phyloP scores from a whole-genome alignment of 1,284 basidiomycete genomes.

The Moesziomyces sp. region DNA sequence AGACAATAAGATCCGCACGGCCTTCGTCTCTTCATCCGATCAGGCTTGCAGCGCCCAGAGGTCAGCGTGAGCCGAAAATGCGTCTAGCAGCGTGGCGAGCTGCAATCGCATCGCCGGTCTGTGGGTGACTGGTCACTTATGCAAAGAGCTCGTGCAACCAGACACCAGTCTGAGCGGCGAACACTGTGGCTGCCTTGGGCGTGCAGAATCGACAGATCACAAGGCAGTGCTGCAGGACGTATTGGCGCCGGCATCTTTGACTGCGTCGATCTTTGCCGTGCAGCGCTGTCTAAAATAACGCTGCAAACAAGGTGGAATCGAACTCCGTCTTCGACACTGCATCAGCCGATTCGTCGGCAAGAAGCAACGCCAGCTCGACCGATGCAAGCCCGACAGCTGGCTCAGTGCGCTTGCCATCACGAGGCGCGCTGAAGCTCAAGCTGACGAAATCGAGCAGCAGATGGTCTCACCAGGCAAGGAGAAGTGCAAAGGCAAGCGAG shows the following conservation, averaged over 20 bases:
- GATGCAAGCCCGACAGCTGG: background rate
- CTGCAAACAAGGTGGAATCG: background rate
- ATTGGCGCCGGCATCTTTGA: background rate
- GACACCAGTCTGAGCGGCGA: background rate
- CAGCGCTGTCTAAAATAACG: background rate
- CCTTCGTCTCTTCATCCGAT: no score
- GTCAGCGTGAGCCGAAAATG: no score
- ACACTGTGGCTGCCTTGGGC: no score
- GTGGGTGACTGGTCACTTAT: background rate
- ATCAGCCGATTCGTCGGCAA: background rate
- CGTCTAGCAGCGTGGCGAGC: background rate
- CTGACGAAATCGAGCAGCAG: background rate
- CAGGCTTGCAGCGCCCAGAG: no score
- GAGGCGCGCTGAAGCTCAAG: background rate
- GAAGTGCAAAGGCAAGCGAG: background rate
- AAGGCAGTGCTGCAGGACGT: slow-evolving; percentile 7
- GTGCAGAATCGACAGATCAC: slow-evolving; percentile 10
- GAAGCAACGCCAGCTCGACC: background rate
- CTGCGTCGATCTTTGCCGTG: background rate
- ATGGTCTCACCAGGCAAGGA: background rate
- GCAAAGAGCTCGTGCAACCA: background rate
- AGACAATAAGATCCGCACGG: no score
- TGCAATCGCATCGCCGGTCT: background rate
- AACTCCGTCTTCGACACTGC: background rate
- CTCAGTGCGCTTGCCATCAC: background rate